Conservation (phyloP, 2,329 filamentous ascomycete genomes). For the Didymella sp. region DNA sequence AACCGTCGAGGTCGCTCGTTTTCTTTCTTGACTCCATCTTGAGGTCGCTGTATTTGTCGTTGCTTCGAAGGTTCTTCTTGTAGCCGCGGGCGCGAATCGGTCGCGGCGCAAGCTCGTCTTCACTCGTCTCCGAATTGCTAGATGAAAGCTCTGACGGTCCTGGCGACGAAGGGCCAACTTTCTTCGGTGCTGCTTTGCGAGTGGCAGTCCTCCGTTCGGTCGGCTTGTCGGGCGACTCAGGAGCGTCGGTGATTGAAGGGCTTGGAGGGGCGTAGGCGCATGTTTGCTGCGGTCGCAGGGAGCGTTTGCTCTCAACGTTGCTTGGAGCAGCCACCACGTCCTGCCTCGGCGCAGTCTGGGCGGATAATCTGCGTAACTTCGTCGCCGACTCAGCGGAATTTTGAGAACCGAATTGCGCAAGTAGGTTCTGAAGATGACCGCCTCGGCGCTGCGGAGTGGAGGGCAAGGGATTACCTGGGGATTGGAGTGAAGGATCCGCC, state of each 20-base stretch:
- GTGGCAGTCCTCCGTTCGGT: not conserved
- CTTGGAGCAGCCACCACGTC: not conserved
- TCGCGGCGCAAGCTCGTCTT: conserved; percentile 35
- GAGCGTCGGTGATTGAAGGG: conserved; percentile 3
- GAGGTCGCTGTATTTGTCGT: conserved; percentile 30
- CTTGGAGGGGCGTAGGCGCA: conserved; percentile 16
- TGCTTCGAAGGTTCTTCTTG: conserved; percentile 22
- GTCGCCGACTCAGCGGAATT: conserved; percentile 43
- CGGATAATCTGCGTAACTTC: conserved; percentile 32
- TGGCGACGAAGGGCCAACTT: not conserved
- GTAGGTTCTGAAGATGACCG: conserved; percentile 32
- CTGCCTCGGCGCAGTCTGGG: conserved; percentile 10
- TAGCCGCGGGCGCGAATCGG: conserved; percentile 14
- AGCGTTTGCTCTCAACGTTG: conserved; percentile 21
- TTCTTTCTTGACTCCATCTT: conserved; percentile 44
- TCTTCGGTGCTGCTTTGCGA: conserved; percentile 1
- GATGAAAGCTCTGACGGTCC: not conserved
- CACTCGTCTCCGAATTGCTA: conserved; percentile 21
- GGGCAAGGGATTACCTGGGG: conserved; percentile 28
- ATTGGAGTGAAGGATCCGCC: conserved; percentile 26
- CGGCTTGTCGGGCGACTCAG: not conserved
- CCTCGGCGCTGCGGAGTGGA: conserved; percentile 36
- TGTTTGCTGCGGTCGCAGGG: conserved; percentile 5
- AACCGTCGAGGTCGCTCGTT: conserved; percentile 18
- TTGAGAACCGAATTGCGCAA: conserved; percentile 42